These are phyloP conservation scores for Cystobasidium sp. DNA, from an alignment of 1,284 basidiomycete species.

Conservation along the genomic window DNA sequence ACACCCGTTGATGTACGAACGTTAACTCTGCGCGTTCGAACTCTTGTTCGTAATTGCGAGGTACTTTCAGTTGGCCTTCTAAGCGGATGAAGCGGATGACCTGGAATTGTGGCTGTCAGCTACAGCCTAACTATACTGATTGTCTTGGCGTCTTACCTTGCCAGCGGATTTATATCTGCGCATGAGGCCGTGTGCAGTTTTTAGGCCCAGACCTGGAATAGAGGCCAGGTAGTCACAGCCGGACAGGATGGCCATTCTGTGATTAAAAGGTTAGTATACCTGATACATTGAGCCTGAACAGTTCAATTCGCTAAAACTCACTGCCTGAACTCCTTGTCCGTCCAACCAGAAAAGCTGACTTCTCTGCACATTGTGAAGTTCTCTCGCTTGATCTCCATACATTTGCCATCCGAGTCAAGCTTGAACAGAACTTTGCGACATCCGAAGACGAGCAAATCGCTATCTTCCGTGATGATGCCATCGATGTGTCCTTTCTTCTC, in stretches of 20 bases:
- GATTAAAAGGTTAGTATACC: not conserved
- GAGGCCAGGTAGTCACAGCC: constrained; percentile 85
- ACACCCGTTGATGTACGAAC: constrained; percentile 93
- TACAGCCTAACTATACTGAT: not conserved
- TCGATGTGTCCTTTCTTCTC: constrained; percentile 82
- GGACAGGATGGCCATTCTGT: constrained; percentile 70
- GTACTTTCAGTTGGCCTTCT: constrained; percentile 84
- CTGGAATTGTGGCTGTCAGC: not conserved
- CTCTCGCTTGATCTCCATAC: constrained; percentile 76
- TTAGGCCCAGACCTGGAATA: constrained; percentile 61
- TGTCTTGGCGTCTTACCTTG: constrained; percentile 62
- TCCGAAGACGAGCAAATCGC: constrained; percentile 95
- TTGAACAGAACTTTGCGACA: constrained; percentile 76
- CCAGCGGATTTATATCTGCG: constrained; percentile 84
- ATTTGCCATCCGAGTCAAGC: constrained; percentile 76
- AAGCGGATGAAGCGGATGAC: constrained; percentile 72
- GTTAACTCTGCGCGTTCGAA: constrained; percentile 79
- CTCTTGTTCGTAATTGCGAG: constrained; percentile 72
- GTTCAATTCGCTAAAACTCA: constrained; percentile 50
- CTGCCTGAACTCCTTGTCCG: constrained; percentile 82
- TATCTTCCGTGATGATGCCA: constrained; percentile 96
- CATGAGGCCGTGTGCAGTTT: constrained; percentile 86
- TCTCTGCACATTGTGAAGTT: constrained; percentile 75
- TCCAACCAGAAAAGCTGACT: constrained; percentile 84
- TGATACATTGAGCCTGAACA: not conserved